Evolutionary conservation across 768 basidiomycete genomes (phyloP), one percentile per base, ranked within the genome.

Genomic region (Naematelia aurantialba): DNA sequence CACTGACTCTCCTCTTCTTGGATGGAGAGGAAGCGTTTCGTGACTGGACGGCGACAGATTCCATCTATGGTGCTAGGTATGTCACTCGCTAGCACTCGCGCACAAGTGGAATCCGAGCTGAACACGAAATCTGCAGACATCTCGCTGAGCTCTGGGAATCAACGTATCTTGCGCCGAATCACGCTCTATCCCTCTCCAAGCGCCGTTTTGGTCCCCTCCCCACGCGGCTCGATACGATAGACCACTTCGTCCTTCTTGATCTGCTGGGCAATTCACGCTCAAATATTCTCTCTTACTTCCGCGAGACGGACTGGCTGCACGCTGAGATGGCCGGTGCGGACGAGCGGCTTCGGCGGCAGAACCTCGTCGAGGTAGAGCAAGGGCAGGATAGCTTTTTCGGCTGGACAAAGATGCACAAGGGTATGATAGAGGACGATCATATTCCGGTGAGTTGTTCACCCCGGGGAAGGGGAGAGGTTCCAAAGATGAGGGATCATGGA

Each of bases 11-110:
- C 8, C 82, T 99, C 10, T 94, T 98, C 74, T 94, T 99, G 59
- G 96, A 99, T 69, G 96, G 96, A 2, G 96, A 99, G 78, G 96
- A 98, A 77, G 96, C 96, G 0, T 97, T 94, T 77, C 81, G 84
- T 48, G 81, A 83, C 25, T 99, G 94, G 94, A 91, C 90, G 1
- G 83, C 81, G 27, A 85, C 83, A 1, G 94, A 99, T 77, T 93
- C 90, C 0, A 85, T 91, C 45, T 99, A 99, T 73, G 94, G 94
- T n/a, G 87, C 94, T 42, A 85, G 89, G 93, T 91, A 68, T 56
- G 78, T 62, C n/a, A 4, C 26, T 29, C 17, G 17, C 29, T 44
- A 12, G 12, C 42, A 44, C 42, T n/a, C n/a, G n/a, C n/a, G n/a
- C n/a, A n/a, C n/a, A n/a, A n/a, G n/a, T n/a, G n/a, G n/a, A n/a